A percentile compares a stretch with the other conserved stretches of the same genome.
Evolutionary conservation across 2,329 filamentous ascomycete species (phyloP).

Genomic region (Drechslerella coelobrocha): DNA sequence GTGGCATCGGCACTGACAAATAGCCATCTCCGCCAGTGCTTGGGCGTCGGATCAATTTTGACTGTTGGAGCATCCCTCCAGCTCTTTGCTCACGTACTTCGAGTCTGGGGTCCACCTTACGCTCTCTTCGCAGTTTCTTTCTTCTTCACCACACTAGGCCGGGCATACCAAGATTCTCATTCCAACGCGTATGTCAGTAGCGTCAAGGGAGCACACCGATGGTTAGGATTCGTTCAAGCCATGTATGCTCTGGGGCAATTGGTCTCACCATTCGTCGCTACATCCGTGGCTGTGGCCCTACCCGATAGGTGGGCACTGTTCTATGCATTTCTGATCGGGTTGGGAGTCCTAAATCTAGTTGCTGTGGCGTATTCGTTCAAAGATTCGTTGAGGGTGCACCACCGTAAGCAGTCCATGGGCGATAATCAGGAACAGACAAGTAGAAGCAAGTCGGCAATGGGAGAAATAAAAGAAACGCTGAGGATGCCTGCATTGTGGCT

Average conservation of each 20-base stretch:
- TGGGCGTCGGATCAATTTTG: conserved; percentile 67
- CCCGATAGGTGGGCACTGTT: conserved; percentile 64
- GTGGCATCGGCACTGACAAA: conserved; percentile 65
- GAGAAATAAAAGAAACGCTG: conserved; percentile 62
- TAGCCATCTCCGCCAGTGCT: conserved; percentile 63
- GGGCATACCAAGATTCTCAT: conserved; percentile 70
- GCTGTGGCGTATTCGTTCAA: conserved; percentile 63
- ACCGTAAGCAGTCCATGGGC: conserved; percentile 31
- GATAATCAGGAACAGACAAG: conserved; percentile 31
- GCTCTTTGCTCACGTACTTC: conserved; percentile 64
- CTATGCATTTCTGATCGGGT: conserved; percentile 65
- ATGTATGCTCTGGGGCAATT: conserved; percentile 68
- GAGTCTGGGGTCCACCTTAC: conserved; percentile 67
- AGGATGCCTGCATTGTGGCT: conserved; percentile 64
- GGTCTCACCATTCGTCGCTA: conserved; percentile 65
- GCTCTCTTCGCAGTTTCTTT: conserved; percentile 67
- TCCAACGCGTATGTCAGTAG: conserved; percentile 68
- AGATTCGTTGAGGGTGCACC: conserved; percentile 59
- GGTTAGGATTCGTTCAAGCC: conserved; percentile 70
- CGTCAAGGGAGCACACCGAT: conserved; percentile 65
- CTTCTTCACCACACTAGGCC: conserved; percentile 66
- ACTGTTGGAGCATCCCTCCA: conserved; percentile 66
- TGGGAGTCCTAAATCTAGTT: conserved; percentile 63
- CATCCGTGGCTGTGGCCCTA: conserved; percentile 61
- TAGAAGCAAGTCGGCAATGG: conserved; percentile 58